phyloP scores from a whole-genome alignment of 2,329 filamentous ascomycete genomes.

The Botrytis byssoidea region DNA sequence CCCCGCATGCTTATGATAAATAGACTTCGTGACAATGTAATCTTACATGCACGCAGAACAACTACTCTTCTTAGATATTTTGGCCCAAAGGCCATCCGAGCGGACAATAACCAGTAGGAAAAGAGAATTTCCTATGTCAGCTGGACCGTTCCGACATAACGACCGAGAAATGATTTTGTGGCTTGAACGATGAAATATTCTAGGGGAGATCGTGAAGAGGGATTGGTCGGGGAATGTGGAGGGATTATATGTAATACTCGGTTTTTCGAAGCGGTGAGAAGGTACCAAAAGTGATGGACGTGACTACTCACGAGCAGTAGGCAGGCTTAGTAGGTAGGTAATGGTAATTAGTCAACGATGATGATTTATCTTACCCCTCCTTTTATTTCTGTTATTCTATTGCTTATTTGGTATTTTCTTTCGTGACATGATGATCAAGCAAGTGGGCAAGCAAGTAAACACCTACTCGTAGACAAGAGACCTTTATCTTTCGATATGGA shows the following conservation, averaged over 20 bases:
- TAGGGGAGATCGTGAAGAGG: neutral
- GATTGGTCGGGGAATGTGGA: neutral
- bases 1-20: neutral
- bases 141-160: conserved; percentile 18
- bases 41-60: neutral
- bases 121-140: conserved; percentile 10
- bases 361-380: neutral
- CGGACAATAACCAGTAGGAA: neutral
- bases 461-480: neutral
- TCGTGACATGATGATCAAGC: neutral
- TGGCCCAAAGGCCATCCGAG: neutral
- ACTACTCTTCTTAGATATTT: neutral
- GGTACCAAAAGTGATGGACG: neutral
- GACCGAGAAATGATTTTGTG: conserved; percentile 3
- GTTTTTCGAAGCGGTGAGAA: neutral
- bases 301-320: neutral
- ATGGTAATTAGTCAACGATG: neutral
- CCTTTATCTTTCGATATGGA: neutral
- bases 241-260: neutral
- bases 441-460: neutral
- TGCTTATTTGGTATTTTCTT: neutral
- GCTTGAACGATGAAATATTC: neutral
- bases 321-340: neutral
- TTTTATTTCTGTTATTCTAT: neutral
- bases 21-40: conserved; percentile 2